phyloP scores from a whole-genome alignment of 805 yeast species.

The Wickerhamomyces subpelliculosus region DNA sequence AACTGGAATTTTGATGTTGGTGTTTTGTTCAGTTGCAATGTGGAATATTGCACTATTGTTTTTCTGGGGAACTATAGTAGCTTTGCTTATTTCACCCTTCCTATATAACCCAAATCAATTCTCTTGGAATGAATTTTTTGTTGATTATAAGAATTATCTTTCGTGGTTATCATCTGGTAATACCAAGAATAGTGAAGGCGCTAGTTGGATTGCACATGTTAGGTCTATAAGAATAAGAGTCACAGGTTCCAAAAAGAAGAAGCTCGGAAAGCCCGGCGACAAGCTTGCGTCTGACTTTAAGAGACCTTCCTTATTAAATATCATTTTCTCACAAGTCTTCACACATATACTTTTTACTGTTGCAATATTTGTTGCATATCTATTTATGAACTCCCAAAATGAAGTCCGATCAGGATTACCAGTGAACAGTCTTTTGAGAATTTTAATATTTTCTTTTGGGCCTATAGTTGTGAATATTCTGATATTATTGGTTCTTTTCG shows the following conservation, averaged over 20 bases:
- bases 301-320: conserved; percentile 41
- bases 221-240: conserved; percentile 45
- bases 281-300: conserved; percentile 36
- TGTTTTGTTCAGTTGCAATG: conserved; percentile 52
- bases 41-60: conserved; percentile 54
- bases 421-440: conserved; percentile 35
- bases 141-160: conserved; percentile 47
- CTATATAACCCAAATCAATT: conserved; percentile 63
- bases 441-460: conserved; percentile 35
- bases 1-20: conserved; percentile 40
- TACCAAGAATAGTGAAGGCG: conserved; percentile 25
- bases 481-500: conserved; percentile 31
- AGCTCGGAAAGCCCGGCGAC: conserved; percentile 30
- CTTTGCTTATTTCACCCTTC: conserved; percentile 53
- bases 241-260: conserved; percentile 48
- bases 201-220: conserved; percentile 42
- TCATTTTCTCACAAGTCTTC: conserved; percentile 33
- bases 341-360: conserved; percentile 30
- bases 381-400: conserved; percentile 49
- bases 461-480: conserved; percentile 41
- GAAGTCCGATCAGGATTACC: conserved; percentile 29
- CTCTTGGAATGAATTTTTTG: conserved; percentile 53
- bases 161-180: conserved; percentile 43
- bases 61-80: conserved; percentile 56
- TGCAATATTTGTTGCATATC: conserved; percentile 37